These are phyloP conservation scores for Auriscalpium vulgare DNA, from an alignment of 768 basidiomycete genomes.

Conservation along the genomic window DNA sequence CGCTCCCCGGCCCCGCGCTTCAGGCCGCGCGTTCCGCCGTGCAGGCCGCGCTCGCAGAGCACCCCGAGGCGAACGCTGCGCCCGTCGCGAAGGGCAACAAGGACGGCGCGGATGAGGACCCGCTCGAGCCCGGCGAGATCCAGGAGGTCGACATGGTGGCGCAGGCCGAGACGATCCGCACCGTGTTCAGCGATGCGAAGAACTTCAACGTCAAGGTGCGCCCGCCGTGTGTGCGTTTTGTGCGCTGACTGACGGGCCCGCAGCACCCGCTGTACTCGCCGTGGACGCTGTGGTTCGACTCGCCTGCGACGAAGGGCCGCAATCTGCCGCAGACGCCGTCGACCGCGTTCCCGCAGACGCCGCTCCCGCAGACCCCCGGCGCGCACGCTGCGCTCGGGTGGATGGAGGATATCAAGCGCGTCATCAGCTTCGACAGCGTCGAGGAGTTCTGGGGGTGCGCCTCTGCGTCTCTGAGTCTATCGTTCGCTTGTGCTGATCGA, in stretches of 20 bases:
- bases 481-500: conserved; percentile 11
- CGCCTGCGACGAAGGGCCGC: conserved; percentile 83
- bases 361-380: conserved; percentile 64
- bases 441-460: conserved; percentile 98
- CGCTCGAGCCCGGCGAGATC: conserved; percentile 71
- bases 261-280: conserved; percentile 91
- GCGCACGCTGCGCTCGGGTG: conserved; percentile 75
- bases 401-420: conserved; percentile 99
- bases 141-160: conserved; percentile 82
- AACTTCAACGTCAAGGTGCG: conserved; percentile 95
- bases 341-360: conserved; percentile 70
- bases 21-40: conserved; percentile 77
- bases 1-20: conserved; percentile 57
- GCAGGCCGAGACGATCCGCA: conserved; percentile 77
- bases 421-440: conserved; percentile 92
- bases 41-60: conserved; percentile 61
- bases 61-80: conserved; percentile 23
- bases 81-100: conserved; percentile 27
- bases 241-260: not conserved
- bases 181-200: conserved; percentile 87
- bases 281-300: conserved; percentile 99
- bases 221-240: not conserved
- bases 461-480: not conserved
- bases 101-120: conserved; percentile 22
- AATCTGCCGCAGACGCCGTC: conserved; percentile 81